These are phyloP conservation scores for Calocybe cyanea DNA, from an alignment of 768 basidiomycete genomes.

Conservation along the genomic window DNA sequence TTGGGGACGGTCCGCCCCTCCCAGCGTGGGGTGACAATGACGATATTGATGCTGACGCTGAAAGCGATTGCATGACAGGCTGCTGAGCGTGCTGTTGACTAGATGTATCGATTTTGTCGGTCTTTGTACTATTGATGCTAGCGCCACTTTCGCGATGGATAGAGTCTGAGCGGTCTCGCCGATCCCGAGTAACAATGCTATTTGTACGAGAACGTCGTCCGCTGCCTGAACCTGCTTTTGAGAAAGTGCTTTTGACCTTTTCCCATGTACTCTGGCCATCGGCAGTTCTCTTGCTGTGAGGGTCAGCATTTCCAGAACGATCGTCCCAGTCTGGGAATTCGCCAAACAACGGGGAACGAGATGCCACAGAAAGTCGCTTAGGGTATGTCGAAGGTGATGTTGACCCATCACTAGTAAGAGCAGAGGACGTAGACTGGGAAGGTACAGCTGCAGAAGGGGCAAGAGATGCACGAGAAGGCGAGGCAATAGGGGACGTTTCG, in stretches of 20 bases:
- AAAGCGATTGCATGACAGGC: slow-evolving; percentile 53
- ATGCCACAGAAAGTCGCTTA: slow-evolving; percentile 56
- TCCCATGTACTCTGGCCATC: slow-evolving; percentile 66
- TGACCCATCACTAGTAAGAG: slow-evolving; percentile 42
- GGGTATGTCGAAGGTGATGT: slow-evolving; percentile 56
- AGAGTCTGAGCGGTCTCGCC: slow-evolving; percentile 68
- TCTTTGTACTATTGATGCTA: slow-evolving; percentile 61
- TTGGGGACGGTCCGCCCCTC: slow-evolving; percentile 66
- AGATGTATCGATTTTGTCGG: slow-evolving; percentile 45
- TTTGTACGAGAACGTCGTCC: slow-evolving; percentile 80
- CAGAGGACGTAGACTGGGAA: slow-evolving; percentile 36
- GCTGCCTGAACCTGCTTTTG: slow-evolving; percentile 57
- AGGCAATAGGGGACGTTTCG: slow-evolving; percentile 54
- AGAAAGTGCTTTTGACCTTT: slow-evolving; percentile 65
- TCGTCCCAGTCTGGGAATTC: slow-evolving; percentile 53
- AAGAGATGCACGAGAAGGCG: slow-evolving; percentile 40
- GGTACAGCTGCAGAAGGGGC: slow-evolving; percentile 45
- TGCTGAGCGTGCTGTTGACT: slow-evolving; percentile 36
- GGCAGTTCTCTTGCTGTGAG: slow-evolving; percentile 50
- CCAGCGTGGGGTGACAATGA: slow-evolving; percentile 56
- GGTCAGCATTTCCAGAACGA: slow-evolving; percentile 34
- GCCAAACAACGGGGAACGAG: slow-evolving; percentile 51
- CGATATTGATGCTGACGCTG: slow-evolving; percentile 68
- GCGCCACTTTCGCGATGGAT: slow-evolving; percentile 74
- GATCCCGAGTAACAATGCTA: slow-evolving; percentile 63